Base-by-base conservation (phyloP, 2,329 filamentous ascomycete genomes). In the Chaetomiaceae sp. region DNA sequence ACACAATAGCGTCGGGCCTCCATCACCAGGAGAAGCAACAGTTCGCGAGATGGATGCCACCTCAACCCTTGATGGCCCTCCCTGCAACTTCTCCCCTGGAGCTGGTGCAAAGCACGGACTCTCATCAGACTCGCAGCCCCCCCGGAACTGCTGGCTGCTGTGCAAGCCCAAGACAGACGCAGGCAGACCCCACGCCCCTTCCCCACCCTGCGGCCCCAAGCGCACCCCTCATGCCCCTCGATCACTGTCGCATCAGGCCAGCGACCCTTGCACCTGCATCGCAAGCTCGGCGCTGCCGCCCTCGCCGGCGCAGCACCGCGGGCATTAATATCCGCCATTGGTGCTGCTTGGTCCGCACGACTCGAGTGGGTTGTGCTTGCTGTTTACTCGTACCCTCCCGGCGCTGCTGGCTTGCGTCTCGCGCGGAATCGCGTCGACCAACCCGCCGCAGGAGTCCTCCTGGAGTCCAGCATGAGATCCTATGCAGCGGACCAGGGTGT, bases 401-500 rank as follows among this genome's bases (percentile, higher is more conserved):
- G 19, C 45, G 41, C 44, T 48, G 40, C 42, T 45, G 39, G 36
- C 29, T 33, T 43, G 47, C 41, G 33, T 46, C 40, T 38, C 49
- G 45, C 50, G n/a, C n/a, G 52, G 49, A 49, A 47, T 45, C 52
- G 52, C 50, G 55, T 57, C 56, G 54, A 56, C 56, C 52, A 50
- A 52, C 53, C 45, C 48, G 56, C 64, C 57, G 59, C 58, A 61
- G 55, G 48, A 59, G 50, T 56, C 54, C 52, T 9, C 22, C 5
- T 60, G 55, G 48, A 60, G 50, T 56, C 54, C 52, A 57, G 56
- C 53, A 55, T 55, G 62, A 62, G 57, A 59, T 56, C 56, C 55
- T 54, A 61, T 62, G 58, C 57, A 58, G 48, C 61, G 55, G 42
- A 56, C 57, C 56, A 56, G 54, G 57, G 51, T 58, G 50, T 52